These are phyloP conservation scores for Phytophthora pini DNA, from an alignment of 352 stramenopile species.

Conservation along the genomic window DNA sequence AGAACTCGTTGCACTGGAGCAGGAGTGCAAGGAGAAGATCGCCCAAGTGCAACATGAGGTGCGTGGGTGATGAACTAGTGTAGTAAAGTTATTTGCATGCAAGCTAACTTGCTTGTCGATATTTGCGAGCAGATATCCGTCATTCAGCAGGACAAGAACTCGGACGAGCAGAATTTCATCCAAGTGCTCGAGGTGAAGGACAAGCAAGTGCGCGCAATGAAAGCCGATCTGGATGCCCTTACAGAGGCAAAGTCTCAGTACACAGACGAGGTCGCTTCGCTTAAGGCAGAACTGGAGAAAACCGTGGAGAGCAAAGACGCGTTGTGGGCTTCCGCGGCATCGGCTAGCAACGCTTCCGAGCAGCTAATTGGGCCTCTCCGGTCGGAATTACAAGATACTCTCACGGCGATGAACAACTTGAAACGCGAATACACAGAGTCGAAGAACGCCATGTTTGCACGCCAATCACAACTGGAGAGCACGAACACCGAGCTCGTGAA, in stretches of 20 bases:
- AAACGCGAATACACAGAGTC: conserved; percentile 73
- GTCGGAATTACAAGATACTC: conserved; percentile 70
- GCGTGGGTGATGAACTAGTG: neutral
- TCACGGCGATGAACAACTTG: conserved; percentile 56
- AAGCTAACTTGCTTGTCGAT: neutral
- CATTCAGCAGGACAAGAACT: conserved; percentile 66
- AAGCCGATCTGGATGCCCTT: conserved; percentile 48
- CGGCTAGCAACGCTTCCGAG: conserved; percentile 71
- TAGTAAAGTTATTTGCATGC: no score
- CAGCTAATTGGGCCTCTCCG: conserved; percentile 68
- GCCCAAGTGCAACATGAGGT: conserved; percentile 69
- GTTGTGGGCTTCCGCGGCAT: conserved; percentile 71
- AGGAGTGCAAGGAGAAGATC: conserved; percentile 77
- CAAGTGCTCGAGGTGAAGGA: conserved; percentile 81
- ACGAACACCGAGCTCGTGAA: conserved; percentile 77
- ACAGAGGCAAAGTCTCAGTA: conserved; percentile 45
- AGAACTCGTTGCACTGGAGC: conserved; percentile 78
- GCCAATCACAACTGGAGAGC: conserved; percentile 78
- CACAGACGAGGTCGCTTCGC: conserved; percentile 43
- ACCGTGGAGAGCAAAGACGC: conserved; percentile 70
- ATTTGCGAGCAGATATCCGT: conserved; percentile 40
- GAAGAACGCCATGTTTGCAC: conserved; percentile 74
- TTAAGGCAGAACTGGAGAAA: conserved; percentile 58
- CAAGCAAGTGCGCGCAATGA: conserved; percentile 54
- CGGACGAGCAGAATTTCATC: conserved; percentile 77